These are phyloP conservation scores for Dendrobium huoshanense DNA, from an alignment of 106 monocot species.

Conservation along the genomic window DNA sequence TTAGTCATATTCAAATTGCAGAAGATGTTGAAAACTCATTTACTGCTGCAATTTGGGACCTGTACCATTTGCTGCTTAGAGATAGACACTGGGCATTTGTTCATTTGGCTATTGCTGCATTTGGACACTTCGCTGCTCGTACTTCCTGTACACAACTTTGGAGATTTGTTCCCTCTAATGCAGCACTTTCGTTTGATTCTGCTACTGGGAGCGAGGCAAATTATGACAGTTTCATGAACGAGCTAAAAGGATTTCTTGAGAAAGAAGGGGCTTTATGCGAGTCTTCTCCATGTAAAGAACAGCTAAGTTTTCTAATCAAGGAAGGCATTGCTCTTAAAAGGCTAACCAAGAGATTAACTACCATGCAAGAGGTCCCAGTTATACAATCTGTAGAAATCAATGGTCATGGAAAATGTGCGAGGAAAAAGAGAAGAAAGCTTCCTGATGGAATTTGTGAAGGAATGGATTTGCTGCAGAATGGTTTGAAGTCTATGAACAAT, in stretches of 20 bases:
- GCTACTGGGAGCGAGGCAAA: slow-evolving; percentile 46
- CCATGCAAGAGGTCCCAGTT: slow-evolving; percentile 12
- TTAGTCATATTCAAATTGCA: slow-evolving; percentile 58
- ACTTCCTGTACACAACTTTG: slow-evolving; percentile 78
- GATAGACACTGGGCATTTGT: slow-evolving; percentile 83
- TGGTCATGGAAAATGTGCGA: slow-evolving; percentile 6
- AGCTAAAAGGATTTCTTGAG: slow-evolving; percentile 72
- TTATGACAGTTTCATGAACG: slow-evolving; percentile 73
- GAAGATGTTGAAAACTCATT: slow-evolving; percentile 37
- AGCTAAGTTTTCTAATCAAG: slow-evolving; percentile 33
- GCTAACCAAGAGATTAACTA: not conserved
- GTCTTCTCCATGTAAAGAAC: slow-evolving; percentile 27
- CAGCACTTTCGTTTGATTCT: slow-evolving; percentile 80
- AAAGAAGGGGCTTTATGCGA: slow-evolving; percentile 47
- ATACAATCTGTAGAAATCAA: slow-evolving; percentile 16
- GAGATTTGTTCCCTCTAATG: slow-evolving; percentile 79
- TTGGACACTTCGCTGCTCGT: slow-evolving; percentile 78
- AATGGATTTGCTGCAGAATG: slow-evolving; percentile 61
- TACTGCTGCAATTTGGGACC: slow-evolving; percentile 42
- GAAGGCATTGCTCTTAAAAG: slow-evolving; percentile 58
- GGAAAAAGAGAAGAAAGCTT: slow-evolving; percentile 62
- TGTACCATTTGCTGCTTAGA: slow-evolving; percentile 70
- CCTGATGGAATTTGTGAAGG: slow-evolving; percentile 65
- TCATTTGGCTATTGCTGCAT: slow-evolving; percentile 62
- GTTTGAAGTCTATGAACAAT: slow-evolving; percentile 50